These are phyloP conservation scores for Hypomyces perniciosus DNA, from an alignment of 2,329 filamentous ascomycete genomes.

Conservation along the genomic window DNA sequence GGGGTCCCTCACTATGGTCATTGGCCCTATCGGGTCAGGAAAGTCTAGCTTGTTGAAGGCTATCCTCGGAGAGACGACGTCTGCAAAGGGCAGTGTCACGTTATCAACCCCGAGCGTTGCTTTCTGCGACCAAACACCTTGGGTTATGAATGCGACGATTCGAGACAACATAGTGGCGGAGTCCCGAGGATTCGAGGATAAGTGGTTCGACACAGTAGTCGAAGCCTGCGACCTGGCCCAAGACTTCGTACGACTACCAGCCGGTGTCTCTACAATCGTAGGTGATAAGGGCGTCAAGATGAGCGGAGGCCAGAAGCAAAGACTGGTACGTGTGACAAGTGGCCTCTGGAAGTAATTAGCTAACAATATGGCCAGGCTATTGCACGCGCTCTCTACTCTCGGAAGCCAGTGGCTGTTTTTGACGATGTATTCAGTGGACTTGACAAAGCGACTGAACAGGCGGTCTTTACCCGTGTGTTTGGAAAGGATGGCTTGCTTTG, in stretches of 20 bases:
- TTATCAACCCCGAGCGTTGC: constrained; percentile 20
- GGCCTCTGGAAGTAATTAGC: background rate
- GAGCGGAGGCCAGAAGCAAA: constrained; percentile 31
- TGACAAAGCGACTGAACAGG: constrained; percentile 35
- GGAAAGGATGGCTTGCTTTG: constrained; percentile 30
- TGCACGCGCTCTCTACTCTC: constrained; percentile 28
- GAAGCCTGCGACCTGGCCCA: constrained; percentile 28
- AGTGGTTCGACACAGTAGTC: constrained; percentile 27
- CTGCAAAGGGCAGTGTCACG: constrained; percentile 18
- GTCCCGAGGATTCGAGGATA: constrained; percentile 22
- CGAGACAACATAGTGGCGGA: constrained; percentile 30
- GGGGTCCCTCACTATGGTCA: constrained; percentile 24
- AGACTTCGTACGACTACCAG: constrained; percentile 22
- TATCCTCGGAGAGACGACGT: constrained; percentile 24
- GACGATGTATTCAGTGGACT: constrained; percentile 37
- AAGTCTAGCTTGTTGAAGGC: constrained; percentile 28
- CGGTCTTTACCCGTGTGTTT: constrained; percentile 35
- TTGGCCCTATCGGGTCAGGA: constrained; percentile 27
- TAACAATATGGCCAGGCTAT: constrained; percentile 20
- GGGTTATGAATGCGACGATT: constrained; percentile 29
- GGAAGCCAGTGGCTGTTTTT: constrained; percentile 29
- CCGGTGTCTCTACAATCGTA: constrained; percentile 21
- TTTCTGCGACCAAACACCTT: constrained; percentile 28
- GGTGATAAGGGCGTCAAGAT: constrained; percentile 29
- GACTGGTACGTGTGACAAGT: constrained; percentile 21